phyloP scores from a whole-genome alignment of 139 green algal species.

The Chlamydomonas eustigma region DNA sequence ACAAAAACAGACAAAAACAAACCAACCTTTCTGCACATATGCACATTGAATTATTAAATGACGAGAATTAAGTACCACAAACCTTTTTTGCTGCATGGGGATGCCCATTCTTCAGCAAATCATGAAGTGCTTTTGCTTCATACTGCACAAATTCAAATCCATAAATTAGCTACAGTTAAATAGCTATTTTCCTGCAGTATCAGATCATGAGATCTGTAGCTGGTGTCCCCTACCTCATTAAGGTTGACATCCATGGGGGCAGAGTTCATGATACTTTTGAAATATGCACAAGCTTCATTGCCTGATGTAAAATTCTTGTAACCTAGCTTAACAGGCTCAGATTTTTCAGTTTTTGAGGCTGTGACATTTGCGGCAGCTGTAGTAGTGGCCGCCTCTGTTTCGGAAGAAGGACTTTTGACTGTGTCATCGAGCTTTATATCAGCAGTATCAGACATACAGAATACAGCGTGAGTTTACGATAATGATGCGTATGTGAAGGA shows the following conservation, averaged over 20 bases:
- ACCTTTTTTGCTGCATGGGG: slow-evolving; percentile 55
- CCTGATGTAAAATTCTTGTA: slow-evolving; percentile 5
- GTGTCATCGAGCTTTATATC: too few species aligned
- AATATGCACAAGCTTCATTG: slow-evolving; percentile 1
- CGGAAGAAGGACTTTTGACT: too few species aligned
- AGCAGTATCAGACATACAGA: too few species aligned
- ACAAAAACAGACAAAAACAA: background rate
- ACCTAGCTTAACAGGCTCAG: slow-evolving; percentile 8
- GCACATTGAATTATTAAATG: background rate
- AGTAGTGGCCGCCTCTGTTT: background rate
- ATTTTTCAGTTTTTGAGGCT: too few species aligned
- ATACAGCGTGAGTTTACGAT: too few species aligned
- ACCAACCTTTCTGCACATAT: background rate
- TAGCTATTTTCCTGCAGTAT: too few species aligned
- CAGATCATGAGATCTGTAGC: too few species aligned
- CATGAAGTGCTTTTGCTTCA: slow-evolving; percentile 58
- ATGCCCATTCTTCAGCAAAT: slow-evolving; percentile 65
- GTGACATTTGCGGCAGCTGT: too few species aligned
- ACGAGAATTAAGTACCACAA: background rate
- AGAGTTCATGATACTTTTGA: background rate
- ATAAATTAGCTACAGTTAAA: too few species aligned
- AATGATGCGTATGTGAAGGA: too few species aligned
- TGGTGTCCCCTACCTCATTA: slow-evolving; percentile 10
- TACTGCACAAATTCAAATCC: slow-evolving; percentile 46
- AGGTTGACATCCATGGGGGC: slow-evolving; percentile 2